Evolutionary conservation across 2,329 filamentous ascomycete species (phyloP), one percentile per base, ranked within the genome.

Genomic region (Cladophialophora immunda): DNA sequence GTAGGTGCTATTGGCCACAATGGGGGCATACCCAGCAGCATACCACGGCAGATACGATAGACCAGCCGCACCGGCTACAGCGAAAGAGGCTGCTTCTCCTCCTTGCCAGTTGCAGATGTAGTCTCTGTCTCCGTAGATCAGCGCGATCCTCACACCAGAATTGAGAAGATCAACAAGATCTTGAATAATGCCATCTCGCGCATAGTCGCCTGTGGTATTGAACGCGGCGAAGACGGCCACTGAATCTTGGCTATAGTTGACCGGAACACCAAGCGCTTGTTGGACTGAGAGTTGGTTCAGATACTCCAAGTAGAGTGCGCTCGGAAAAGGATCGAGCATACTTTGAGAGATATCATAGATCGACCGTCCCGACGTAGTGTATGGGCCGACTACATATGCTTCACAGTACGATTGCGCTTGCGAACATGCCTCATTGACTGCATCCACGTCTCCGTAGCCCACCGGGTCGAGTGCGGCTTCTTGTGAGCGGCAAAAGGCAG

Each of bases 341-440:
- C 87, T 77, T 67, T 88, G 83, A 38, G 87, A 82, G 71, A 89
- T 82, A 70, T 90, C 87, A 74, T 89, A 88, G 71, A 87, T 83
- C 62, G 71, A 72, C 22, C 70, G 66, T 11, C 70, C 70, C 68
- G 70, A 30, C 13, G 78, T 57, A 60, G 80, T 79, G 3, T 80
- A 81, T 2, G 76, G 74, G 0, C 75, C 79, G n/a, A 81, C 68
- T 36, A 81, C 77, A 11, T 76, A 74, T 6, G 73, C 69, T 69
- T 80, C 78, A 11, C 80, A 75, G 53, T 68, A 71, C 3, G 66
- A 60, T 45, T 74, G 71, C 11, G 73, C 74, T 22, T 68, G 58
- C n/a, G 70, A 70, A 53, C 75, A 76, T 15, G 71, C 71, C 17
- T 70, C 58, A 50, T 76, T 76, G 27, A 72, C 71, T 11, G 36